A percentile compares a stretch with the other conserved stretches of the same genome.
These are phyloP conservation scores for Aphanomyces astaci DNA, from an alignment of 352 stramenopile genomes.

Conservation along the genomic window DNA sequence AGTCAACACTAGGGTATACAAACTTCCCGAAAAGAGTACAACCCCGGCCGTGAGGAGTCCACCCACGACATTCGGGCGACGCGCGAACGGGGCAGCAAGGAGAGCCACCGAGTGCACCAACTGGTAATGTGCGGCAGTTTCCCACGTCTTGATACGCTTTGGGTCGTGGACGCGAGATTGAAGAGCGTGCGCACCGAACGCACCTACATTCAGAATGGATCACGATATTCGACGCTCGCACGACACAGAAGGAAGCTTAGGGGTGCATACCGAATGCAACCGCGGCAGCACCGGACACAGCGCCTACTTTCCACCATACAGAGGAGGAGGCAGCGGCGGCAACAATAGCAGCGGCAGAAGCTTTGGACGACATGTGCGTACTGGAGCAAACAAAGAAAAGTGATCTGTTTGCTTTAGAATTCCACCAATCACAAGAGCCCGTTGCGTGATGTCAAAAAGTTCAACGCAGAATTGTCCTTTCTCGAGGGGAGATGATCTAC, in stretches of 20 bases:
- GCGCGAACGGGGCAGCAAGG: slow-evolving; percentile 52
- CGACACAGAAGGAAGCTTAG: background rate
- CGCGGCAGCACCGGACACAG: slow-evolving; percentile 54
- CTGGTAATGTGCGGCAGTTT: slow-evolving; percentile 77
- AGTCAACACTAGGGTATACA: slow-evolving; percentile 72
- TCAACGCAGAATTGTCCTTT: background rate
- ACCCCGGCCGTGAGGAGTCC: slow-evolving; percentile 51
- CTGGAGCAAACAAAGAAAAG: background rate
- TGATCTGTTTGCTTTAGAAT: background rate
- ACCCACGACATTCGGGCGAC: slow-evolving; percentile 48
- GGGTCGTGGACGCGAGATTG: slow-evolving; percentile 59
- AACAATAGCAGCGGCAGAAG: slow-evolving; percentile 34
- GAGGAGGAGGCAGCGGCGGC: slow-evolving; percentile 43
- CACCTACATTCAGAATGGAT: slow-evolving; percentile 31
- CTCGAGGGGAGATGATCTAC: no score
- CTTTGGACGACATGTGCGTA: slow-evolving; percentile 33
- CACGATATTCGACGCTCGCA: background rate
- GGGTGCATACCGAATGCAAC: slow-evolving; percentile 40
- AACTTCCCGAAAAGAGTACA: slow-evolving; percentile 67
- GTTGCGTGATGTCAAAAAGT: no score
- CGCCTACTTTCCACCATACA: slow-evolving; percentile 74
- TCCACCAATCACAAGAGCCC: background rate
- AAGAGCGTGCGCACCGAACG: slow-evolving; percentile 70
- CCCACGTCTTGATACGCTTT: slow-evolving; percentile 79
- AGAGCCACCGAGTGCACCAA: slow-evolving; percentile 71